Base-by-base conservation (phyloP, 768 basidiomycete genomes). In the Mycena amicta region DNA sequence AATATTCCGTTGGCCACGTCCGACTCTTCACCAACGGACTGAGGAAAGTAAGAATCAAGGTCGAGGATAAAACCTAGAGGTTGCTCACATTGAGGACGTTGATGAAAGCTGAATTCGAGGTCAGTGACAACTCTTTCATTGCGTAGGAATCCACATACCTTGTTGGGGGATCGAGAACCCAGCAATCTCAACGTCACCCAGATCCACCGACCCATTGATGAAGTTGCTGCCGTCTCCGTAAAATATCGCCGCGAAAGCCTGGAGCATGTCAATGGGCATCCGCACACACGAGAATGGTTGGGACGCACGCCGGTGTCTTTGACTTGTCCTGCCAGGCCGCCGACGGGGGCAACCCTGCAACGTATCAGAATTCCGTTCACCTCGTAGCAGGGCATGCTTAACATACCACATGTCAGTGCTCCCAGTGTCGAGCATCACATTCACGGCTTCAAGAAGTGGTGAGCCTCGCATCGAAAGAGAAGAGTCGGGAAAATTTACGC, bases 381-480 rank as follows among this genome's bases (percentile, higher is more conserved):
- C n/a, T n/a, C n/a, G n/a, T n/a, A n/a, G n/a, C n/a, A n/a, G n/a
- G n/a, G n/a, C n/a, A n/a, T n/a, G n/a, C n/a, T n/a, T n/a, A 40
- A n/a, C 57, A 8, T 57, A 75, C 75, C 74, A 76, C 52, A 73
- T 62, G 55, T 77, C 76, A 8, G 76, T 74, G 33, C 72, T 74
- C 37, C 75, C 76, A 0, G 74, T 77, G 51, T 77, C 75, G n/a
- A 77, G 68, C 2, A 68, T 72, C 3, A 75, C 71, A 52, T 63
- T 54, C 5, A 75, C 68, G 31, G 65, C 71, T 15, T 73, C 40
- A 3, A 37, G 13, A 28, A 53, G 4, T 22, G 26, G 29, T 58
- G 8, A 16, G 12, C 33, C 26, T 11, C 3, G 3, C 13, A 3
- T 28, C 25, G 23, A 33, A 11, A 16, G 26, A 22, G 11, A 43